A percentile compares a stretch with the other conserved stretches of the same genome.
These are phyloP conservation scores for Eustoma russellianum DNA, from an alignment of 257 asterid genomes.

Conservation along the genomic window DNA sequence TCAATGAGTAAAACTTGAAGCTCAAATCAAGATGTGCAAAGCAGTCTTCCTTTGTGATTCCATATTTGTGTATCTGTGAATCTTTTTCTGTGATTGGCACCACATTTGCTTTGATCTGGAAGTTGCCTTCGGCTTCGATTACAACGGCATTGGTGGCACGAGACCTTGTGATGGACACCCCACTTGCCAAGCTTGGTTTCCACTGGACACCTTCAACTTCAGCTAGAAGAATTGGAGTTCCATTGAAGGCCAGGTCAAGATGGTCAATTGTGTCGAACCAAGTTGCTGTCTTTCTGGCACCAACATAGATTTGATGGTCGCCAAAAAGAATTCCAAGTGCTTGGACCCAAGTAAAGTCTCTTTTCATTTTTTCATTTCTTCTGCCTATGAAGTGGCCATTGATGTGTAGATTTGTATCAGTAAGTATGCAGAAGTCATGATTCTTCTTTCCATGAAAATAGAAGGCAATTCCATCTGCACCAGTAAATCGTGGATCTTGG, in stretches of 20 bases:
- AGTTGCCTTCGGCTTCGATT: slow-evolving; percentile 59
- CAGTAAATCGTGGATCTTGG: slow-evolving; percentile 76
- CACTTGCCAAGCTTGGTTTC: slow-evolving; percentile 16
- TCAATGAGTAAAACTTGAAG: slow-evolving; percentile 65
- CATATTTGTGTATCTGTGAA: slow-evolving; percentile 53
- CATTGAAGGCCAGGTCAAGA: slow-evolving; percentile 41
- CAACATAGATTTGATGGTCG: slow-evolving; percentile 43
- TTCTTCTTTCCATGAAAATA: slow-evolving; percentile 83
- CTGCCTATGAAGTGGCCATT: slow-evolving; percentile 80
- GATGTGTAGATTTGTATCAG: slow-evolving; percentile 67
- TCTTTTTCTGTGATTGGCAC: slow-evolving; percentile 62
- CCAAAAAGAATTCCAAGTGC: slow-evolving; percentile 74
- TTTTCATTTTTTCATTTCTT: slow-evolving; percentile 52
- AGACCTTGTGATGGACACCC: slow-evolving; percentile 33
- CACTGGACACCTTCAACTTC: slow-evolving; percentile 42
- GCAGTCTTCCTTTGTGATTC: slow-evolving; percentile 58
- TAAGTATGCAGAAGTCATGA: slow-evolving; percentile 53
- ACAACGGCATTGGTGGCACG: slow-evolving; percentile 38
- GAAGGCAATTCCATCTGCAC: slow-evolving; percentile 79
- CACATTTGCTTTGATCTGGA: slow-evolving; percentile 59
- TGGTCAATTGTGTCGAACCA: slow-evolving; percentile 57
- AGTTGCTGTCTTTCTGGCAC: slow-evolving; percentile 51
- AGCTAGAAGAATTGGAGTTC: slow-evolving; percentile 26
- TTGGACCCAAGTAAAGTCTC: slow-evolving; percentile 89
- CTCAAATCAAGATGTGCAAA: slow-evolving; percentile 81